Base-by-base conservation (phyloP, 2,329 filamentous ascomycete species). In the Dactylellina parvicollis region DNA sequence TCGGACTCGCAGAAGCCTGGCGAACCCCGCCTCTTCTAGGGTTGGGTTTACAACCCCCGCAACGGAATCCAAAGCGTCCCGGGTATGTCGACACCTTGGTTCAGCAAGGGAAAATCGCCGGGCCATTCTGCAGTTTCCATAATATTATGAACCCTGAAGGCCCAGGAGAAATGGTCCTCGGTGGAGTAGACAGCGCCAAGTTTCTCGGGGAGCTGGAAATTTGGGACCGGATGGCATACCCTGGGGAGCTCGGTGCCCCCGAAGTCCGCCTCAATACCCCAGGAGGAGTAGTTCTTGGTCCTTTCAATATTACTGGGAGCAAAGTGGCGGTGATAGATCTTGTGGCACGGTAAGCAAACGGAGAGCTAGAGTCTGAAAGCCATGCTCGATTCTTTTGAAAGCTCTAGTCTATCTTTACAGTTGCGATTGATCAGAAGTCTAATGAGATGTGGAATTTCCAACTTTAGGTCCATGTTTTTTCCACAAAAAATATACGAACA, bases 141-240 rank as follows among this genome's bases (percentile, higher is more conserved):
- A 47, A 70, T 8, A n/a, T 50, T 14, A 46, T 32, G 10, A 30
- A 44, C 14, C 9, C 10, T 5, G 4, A 24, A 1, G n/a, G 14
- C 14, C 24, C 38, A 1, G 49, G 65, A 3, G 12, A 20, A 2
- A 32, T 70, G 1, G 10, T 61, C 12, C 18, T 70, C 3, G 65
- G 56, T 4, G 65, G 36, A 3, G 36, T 57, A 2, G 64, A 70
- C n/a, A 26, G 36, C 7, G 10, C 34, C 16, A 70, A 70, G 30
- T 70, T 61, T 22, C 24, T n/a, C 4, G 64, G 55, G 4, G 34
- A 47, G 5, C 30, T 70, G 12, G 49, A 42, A 12, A 32, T 42
- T 2, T 70, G 57, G 34, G 22, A 30, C 18, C 22, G 14, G 20
- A 12, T 26, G 32, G 20, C 16, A n/a, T 8, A n/a, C 14, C 9